A percentile compares a stretch with the other conserved stretches of the same genome.
Evolutionary conservation across 2,329 filamentous ascomycete species (phyloP).

Genomic region (Alternaria burnsii): DNA sequence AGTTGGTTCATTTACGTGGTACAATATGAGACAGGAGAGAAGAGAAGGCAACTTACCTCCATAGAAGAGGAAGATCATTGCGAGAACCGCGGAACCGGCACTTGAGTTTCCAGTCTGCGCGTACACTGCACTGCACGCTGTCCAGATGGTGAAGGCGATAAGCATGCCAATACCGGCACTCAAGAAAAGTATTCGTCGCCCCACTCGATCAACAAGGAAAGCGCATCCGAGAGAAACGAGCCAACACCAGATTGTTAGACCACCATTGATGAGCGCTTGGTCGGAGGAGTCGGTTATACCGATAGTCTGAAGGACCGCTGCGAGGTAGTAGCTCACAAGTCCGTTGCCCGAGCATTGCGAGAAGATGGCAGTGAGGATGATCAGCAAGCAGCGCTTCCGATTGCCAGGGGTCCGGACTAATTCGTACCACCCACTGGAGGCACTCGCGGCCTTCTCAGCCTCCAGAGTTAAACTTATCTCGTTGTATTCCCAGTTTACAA

Average conservation of each 20-base stretch:
- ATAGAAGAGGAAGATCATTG: not conserved
- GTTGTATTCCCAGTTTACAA: slow-evolving; percentile 25
- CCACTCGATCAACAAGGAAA: slow-evolving; percentile 44
- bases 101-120: not conserved
- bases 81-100: not conserved
- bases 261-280: slow-evolving; percentile 55
- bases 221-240: slow-evolving; percentile 58
- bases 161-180: slow-evolving; percentile 44
- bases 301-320: slow-evolving; percentile 21
- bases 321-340: slow-evolving; percentile 24
- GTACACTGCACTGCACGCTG: slow-evolving; percentile 25
- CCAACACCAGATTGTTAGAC: slow-evolving; percentile 69
- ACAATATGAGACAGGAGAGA: no score
- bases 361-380: slow-evolving; percentile 24
- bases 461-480: slow-evolving; percentile 17
- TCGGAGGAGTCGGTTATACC: slow-evolving; percentile 35
- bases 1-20: no score
- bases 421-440: slow-evolving; percentile 20
- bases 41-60: not conserved
- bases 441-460: slow-evolving; percentile 20
- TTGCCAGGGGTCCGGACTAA: slow-evolving; percentile 26
- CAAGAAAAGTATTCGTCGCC: slow-evolving; percentile 46
- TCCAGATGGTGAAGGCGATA: slow-evolving; percentile 44
- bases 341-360: slow-evolving; percentile 28
- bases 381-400: slow-evolving; percentile 24